Evolutionary conservation across 2,329 filamentous ascomycete species (phyloP), one percentile per base, ranked within the genome.

Genomic region (Neopestalotiopsis clavispora): DNA sequence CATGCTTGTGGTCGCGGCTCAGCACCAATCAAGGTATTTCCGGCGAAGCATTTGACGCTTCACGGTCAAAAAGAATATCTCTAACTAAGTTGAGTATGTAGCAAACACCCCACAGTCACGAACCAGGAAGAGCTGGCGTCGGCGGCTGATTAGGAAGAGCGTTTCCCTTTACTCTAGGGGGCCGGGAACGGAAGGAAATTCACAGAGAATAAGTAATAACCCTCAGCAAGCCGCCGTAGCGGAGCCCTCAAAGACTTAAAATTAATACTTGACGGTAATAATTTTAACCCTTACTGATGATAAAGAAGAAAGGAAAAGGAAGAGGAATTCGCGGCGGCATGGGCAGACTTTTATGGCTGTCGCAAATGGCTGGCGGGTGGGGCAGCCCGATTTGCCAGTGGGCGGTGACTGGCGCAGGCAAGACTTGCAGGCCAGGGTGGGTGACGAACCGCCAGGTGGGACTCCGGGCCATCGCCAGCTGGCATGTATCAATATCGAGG

Each of bases 181-280:
- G 77, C 77, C 77, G 77, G 77, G 77, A 79, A 79, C 77, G 77
- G 77, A 79, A 77, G 77, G 75, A 78, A 76, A 79, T 72, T 74
- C 75, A 79, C 74, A 71, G 72, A 72, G 71, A 68, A 67, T 72
- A 73, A 70, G 58, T 64, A 73, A 77, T 77, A 77, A 77, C 76
- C 77, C 77, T 79, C 77, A 79, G 77, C 77, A 76, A 79, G 77
- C 76, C 76, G 73, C 76, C 68, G 69, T 74, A 76, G 77, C 74
- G 76, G 77, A 78, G 77, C 76, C 77, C 72, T 74, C 75, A 72
- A 71, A 70, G 71, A 65, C 71, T 76, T 75, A 76, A 78, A 77
- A 76, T 76, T n/a, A 73, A 74, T 77, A 79, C 78, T 77, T 79
- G 77, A 79, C 77, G 77, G 78, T 79, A 67, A 75, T 76, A 77